Evolutionary conservation across 1,284 basidiomycete species (phyloP).

Genomic region (Puccinia horiana): DNA sequence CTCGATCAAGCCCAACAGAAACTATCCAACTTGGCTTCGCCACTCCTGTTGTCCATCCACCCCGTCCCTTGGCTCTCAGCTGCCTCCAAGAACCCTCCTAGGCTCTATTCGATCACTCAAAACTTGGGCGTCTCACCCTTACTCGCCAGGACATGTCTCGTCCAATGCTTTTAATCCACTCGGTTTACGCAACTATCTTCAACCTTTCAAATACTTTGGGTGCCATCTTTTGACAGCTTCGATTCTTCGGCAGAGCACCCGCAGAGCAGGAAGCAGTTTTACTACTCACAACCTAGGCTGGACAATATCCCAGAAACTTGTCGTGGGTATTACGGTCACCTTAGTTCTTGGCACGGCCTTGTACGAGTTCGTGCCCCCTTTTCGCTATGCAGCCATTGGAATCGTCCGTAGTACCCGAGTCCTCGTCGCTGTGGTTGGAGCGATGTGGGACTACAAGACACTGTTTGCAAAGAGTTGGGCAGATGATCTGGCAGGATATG

Average conservation of each 20-base stretch:
- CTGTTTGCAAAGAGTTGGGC: slow-evolving; percentile 66
- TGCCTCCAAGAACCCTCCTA: no score
- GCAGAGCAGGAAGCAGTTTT: not conserved
- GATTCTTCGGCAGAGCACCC: not conserved
- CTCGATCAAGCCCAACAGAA: not conserved
- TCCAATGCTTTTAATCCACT: not conserved
- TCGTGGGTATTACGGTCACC: not conserved
- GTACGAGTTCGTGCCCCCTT: slow-evolving; percentile 60
- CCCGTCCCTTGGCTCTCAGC: no score
- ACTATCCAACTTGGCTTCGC: no score
- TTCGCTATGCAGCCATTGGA: slow-evolving; percentile 61
- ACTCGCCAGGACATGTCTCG: not conserved
- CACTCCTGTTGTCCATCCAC: no score
- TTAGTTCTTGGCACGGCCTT: slow-evolving; percentile 34
- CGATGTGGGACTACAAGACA: slow-evolving; percentile 79
- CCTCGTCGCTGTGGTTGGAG: slow-evolving; percentile 61
- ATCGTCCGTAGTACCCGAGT: slow-evolving; percentile 70
- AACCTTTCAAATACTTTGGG: not conserved
- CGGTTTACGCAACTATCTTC: not conserved
- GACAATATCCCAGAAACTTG: not conserved
- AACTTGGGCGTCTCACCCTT: not conserved
- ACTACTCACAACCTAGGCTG: not conserved
- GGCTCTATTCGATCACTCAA: not conserved
- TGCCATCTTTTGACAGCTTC: not conserved
- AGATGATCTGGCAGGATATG: slow-evolving; percentile 48